Conservation (phyloP, 148 eudicot species). For the Rhododendron molle region DNA sequence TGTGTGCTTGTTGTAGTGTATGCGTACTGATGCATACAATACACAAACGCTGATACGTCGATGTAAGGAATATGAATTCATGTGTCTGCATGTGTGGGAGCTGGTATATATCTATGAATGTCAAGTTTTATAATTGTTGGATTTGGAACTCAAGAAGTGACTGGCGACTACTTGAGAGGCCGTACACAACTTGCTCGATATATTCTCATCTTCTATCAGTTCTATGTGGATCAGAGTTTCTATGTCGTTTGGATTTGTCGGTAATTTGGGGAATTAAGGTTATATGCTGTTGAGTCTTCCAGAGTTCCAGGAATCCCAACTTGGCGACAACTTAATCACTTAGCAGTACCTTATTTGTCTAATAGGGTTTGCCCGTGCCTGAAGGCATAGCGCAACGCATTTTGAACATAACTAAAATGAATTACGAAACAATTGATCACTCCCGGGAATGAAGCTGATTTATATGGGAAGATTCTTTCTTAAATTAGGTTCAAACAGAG, state of each 20-base stretch:
- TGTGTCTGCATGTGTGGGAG: background rate
- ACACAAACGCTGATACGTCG: background rate
- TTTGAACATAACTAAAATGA: no score
- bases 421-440: no score
- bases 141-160: background rate
- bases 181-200: conserved; percentile 7
- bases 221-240: background rate
- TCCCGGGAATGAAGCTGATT: no score
- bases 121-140: background rate
- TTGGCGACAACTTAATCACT: conserved; percentile 48
- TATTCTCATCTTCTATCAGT: background rate
- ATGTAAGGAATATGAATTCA: background rate
- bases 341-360: background rate
- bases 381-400: no score
- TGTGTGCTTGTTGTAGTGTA: background rate
- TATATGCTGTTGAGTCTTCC: conserved; percentile 26
- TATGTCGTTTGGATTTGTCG: background rate
- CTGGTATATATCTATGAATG: background rate
- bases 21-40: background rate
- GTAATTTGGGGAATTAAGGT: conserved; percentile 4
- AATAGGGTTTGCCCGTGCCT: background rate
- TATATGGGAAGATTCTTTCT: no score
- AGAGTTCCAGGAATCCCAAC: conserved; percentile 86
- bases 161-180: background rate
- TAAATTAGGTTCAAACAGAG: no score